Base-by-base conservation (phyloP, 345 rosid species). In the Luvunga scandens region DNA sequence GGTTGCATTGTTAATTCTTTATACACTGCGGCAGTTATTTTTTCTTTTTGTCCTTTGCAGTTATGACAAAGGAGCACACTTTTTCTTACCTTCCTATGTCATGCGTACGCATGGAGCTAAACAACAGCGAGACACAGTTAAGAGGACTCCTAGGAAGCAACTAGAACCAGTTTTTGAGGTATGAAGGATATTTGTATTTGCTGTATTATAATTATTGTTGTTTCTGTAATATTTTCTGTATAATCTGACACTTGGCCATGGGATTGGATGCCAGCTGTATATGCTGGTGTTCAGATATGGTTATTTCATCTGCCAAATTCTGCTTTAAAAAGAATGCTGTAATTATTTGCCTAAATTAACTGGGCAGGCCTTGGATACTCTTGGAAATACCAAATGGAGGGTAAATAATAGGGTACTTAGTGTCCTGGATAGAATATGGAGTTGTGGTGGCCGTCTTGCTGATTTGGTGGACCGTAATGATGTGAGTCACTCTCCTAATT, bases 31-130 rank as follows among this genome's bases (percentile, higher is more conserved):
- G 42, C 75, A 55, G 48, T 67, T 55, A 38, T 70, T 68, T 61
- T 79, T 61, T 68, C n/a, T 36, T 45, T 42, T 64, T 55, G 34
- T 55, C 80, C 67, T 68, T 78, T 77, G 80, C 88, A 96, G 99
- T 55, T 92, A 91, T 73, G 98, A 96, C 78, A 96, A 87, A 88
- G 99, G 99, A 76, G 99, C 91, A 57, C 88, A 94, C 84, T 82
- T 94, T 36, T 92, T 91, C 83, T 83, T 96, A 77, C 91, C 95
- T 65, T 96, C 98, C 48, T 88, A 88, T 81, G 85, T 94, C 75
- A 96, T 96, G 99, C 88, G 98, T 42, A 94, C 87, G 6, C 99
- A 91, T 85, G 99, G 99, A 80, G 87, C 89, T 75, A 94, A 79
- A 73, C 92, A 88, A 81, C 99, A 96, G 79, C 88, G 98, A 67